Percentiles rank a stretch among this genome's conserved stretches.
Evolutionary conservation across 805 yeast genomes (phyloP).

Genomic region (Yarrowia sp.): DNA sequence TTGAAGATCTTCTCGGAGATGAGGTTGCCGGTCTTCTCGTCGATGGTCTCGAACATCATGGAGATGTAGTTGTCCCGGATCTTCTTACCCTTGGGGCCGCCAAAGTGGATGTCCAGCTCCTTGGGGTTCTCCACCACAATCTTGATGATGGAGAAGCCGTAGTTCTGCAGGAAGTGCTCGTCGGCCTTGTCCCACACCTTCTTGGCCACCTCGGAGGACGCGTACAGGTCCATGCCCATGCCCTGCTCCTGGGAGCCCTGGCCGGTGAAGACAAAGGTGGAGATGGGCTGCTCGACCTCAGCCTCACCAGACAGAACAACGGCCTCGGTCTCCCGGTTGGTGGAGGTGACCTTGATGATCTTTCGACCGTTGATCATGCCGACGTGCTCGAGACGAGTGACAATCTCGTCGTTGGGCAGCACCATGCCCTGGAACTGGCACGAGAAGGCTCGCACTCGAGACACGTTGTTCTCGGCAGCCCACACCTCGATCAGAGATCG

Average conservation of each 20-base stretch:
- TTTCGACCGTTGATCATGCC: slow-evolving; percentile 99
- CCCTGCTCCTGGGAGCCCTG: slow-evolving; percentile 99
- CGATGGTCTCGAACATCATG: slow-evolving; percentile 97
- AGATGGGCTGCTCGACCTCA: slow-evolving; percentile 96
- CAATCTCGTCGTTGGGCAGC: slow-evolving; percentile 86
- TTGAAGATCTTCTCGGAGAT: slow-evolving; percentile 94
- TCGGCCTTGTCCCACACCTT: slow-evolving; percentile 99
- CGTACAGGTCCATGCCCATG: slow-evolving; percentile 99
- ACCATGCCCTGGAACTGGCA: slow-evolving; percentile 96
- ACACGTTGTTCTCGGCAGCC: slow-evolving; percentile 96
- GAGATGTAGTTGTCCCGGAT: slow-evolving; percentile 92
- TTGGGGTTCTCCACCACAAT: slow-evolving; percentile 95
- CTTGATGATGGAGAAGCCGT: slow-evolving; percentile 95
- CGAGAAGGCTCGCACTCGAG: slow-evolving; percentile 91
- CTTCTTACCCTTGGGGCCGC: slow-evolving; percentile 95
- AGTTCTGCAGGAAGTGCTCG: slow-evolving; percentile 82
- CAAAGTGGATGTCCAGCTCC: slow-evolving; percentile 92
- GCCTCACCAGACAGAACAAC: slow-evolving; percentile 91
- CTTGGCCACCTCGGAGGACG: slow-evolving; percentile 84
- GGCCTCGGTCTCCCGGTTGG: slow-evolving; percentile 73
- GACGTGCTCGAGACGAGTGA: slow-evolving; percentile 85
- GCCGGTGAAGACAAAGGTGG: slow-evolving; percentile 97
- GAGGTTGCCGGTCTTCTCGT: slow-evolving; percentile 67
- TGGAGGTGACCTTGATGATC: slow-evolving; percentile 87
- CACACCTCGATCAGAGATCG: slow-evolving; percentile 94